These are phyloP conservation scores for Metschnikowia bowlesiae DNA, from an alignment of 805 yeast species.

Conservation along the genomic window DNA sequence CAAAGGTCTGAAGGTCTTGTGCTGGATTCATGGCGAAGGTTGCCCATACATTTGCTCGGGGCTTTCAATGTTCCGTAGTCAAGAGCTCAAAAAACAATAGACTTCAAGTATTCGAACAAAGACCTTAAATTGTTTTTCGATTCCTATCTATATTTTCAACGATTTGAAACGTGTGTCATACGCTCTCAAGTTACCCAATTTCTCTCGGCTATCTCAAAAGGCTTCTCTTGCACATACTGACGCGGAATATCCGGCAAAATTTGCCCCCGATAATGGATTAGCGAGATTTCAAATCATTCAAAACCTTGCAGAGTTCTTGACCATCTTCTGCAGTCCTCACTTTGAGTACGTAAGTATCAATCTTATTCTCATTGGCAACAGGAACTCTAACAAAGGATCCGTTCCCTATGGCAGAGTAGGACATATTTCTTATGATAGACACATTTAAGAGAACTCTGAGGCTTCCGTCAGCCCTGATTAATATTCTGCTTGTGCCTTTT, in stretches of 20 bases:
- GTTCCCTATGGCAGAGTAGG: conserved; percentile 59
- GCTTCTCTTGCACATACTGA: neutral
- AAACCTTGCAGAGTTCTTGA: conserved; percentile 38
- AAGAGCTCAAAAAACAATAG: too few species aligned
- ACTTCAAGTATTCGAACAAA: too few species aligned
- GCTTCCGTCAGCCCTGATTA: conserved; percentile 87
- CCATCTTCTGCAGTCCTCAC: conserved; percentile 79
- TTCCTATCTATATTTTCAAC: neutral
- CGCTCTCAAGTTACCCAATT: neutral
- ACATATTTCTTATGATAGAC: conserved; percentile 51
- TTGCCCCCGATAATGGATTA: neutral
- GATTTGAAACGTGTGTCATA: neutral
- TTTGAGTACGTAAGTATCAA: conserved; percentile 65
- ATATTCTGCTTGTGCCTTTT: conserved; percentile 61
- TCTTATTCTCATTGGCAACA: conserved; percentile 44
- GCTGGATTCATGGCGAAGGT: too few species aligned
- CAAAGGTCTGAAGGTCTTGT: too few species aligned
- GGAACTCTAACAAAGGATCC: conserved; percentile 68
- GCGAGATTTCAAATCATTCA: conserved; percentile 26
- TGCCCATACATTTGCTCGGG: too few species aligned
- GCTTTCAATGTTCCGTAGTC: too few species aligned
- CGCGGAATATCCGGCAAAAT: neutral
- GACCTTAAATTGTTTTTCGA: neutral
- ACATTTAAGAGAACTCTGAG: conserved; percentile 73
- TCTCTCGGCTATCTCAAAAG: neutral